Evolutionary conservation across 129 eudicot genomes (phyloP).

Genomic region (Oenanthe sinensis): DNA sequence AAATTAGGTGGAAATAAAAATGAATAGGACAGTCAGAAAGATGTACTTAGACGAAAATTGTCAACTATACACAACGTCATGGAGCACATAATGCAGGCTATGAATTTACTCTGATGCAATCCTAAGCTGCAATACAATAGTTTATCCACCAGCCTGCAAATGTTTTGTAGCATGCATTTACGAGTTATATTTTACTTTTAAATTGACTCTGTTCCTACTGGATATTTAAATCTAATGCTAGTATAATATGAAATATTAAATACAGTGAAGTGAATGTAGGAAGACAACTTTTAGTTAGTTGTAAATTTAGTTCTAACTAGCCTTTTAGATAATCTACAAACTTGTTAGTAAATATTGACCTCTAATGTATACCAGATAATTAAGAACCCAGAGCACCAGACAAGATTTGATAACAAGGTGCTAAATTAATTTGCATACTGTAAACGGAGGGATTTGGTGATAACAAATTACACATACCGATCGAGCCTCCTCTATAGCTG

Average conservation of each 20-base stretch:
- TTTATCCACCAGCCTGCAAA: neutral
- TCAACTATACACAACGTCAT: neutral
- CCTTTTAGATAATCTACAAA: neutral
- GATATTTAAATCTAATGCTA: neutral
- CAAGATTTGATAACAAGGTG: neutral
- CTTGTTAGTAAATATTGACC: neutral
- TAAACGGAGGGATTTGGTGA: no score
- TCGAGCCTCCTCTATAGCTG: conserved; percentile 90
- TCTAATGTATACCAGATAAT: neutral
- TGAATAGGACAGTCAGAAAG: conserved; percentile 1
- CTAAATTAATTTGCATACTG: neutral
- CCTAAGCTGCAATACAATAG: neutral
- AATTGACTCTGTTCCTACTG: neutral
- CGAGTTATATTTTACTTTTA: neutral
- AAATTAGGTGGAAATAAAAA: conserved; percentile 10
- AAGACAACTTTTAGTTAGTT: neutral
- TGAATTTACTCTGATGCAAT: neutral
- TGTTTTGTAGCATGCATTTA: neutral
- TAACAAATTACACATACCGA: conserved; percentile 30
- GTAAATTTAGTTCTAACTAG: neutral
- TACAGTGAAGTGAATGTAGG: neutral
- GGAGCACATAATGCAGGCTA: neutral
- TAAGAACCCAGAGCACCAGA: neutral
- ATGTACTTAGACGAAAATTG: neutral
- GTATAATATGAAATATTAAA: neutral